A percentile compares a stretch with the other conserved stretches of the same genome.
Evolutionary conservation across 2,329 filamentous ascomycete genomes (phyloP).

Genomic region (Arthroderma uncinatum): DNA sequence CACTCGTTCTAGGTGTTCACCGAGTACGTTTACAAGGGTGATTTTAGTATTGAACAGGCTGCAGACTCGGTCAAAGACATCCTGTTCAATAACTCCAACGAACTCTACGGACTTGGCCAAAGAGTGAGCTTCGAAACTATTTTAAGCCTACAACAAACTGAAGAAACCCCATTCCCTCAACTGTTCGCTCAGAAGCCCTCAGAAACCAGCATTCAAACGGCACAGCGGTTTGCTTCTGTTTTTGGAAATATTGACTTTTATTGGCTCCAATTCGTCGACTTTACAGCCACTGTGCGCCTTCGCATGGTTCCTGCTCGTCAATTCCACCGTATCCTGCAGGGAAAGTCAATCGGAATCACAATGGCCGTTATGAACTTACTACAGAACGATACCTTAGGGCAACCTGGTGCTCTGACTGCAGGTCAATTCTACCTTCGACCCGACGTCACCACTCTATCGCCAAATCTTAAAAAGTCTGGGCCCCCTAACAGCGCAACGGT

Average conservation of each 20-base stretch:
- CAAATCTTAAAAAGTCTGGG: not conserved
- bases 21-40: conserved; percentile 54
- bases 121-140: conserved; percentile 15
- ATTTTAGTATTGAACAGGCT: conserved; percentile 52
- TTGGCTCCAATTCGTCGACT: conserved; percentile 67
- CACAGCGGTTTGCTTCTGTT: conserved; percentile 32
- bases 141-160: not conserved
- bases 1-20: conserved; percentile 46
- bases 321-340: conserved; percentile 39
- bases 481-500: conserved; percentile 51
- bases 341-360: conserved; percentile 49
- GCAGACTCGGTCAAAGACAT: conserved; percentile 54
- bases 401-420: conserved; percentile 44
- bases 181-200: not conserved
- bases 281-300: conserved; percentile 56
- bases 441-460: conserved; percentile 51
- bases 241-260: conserved; percentile 52
- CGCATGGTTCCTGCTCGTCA: conserved; percentile 56
- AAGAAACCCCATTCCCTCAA: not conserved
- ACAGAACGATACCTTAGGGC: conserved; percentile 50
- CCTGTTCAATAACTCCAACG: conserved; percentile 65
- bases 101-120: conserved; percentile 54
- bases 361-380: conserved; percentile 54
- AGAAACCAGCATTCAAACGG: conserved; percentile 28
- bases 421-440: conserved; percentile 58